Evolutionary conservation across 805 yeast genomes (phyloP), one percentile per base, ranked within the genome.

Genomic region (Teunomyces aglyptinius): DNA sequence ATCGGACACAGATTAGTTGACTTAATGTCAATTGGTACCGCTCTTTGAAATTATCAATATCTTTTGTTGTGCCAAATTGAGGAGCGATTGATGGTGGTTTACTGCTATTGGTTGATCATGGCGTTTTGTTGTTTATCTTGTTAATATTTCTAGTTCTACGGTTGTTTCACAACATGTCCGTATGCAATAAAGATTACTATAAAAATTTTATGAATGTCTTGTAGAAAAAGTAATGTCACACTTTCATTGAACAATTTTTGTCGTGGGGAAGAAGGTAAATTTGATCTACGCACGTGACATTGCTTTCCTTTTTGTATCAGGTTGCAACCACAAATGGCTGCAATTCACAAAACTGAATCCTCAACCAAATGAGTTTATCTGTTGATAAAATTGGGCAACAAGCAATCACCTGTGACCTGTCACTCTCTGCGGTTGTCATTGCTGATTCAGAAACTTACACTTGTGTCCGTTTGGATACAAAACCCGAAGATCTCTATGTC

Each of bases 1-100:
- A 86, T 82, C 87, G 86, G 73, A 70, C 73, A 22, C 34, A 35
- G 34, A 22, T 27, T 24, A 36, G 18, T 36, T 36, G 33, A 10
- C 33, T 4, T 27, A 22, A 38, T 28, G 33, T 27, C 42, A 38
- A 38, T 38, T 38, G 42, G 26, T 38, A 15, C 20, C 42, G 42
- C 13, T 38, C 26, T 22, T 38, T 12, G 26, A 24, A 8, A 24
- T 38, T 12, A 24, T 7, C 8, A 13, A 11, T 34, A 6, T 15
- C 22, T 7, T n/a, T 20, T 20, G 6, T 19, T 19, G 20, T 19
- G 5, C 20, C 5, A 29, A 13, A 29, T n/a, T 10, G 27, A 20
- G 28, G 20, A 20, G 35, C 34, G 33, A 40, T 19, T 40, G 43
- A 28, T 40, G 33, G 43, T 26, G 12, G 29, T 28, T 24, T 22